A percentile compares a stretch with the other conserved stretches of the same genome.
Conservation (phyloP, 345 rosid genomes). For the Euphorbia tirucalli region DNA sequence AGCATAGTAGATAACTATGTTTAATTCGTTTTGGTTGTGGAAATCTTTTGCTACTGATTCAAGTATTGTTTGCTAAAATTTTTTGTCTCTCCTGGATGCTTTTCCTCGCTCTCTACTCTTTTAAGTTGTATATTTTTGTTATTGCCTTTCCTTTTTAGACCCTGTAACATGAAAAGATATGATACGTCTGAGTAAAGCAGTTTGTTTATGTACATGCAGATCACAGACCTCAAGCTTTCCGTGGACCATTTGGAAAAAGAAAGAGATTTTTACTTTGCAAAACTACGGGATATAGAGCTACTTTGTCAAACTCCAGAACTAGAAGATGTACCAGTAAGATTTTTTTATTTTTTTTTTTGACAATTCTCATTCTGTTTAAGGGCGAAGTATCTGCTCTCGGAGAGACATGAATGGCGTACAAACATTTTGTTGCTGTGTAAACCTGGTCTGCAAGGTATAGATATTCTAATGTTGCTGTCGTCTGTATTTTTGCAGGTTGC, state of each 20-base stretch:
- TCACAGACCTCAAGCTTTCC: conserved; percentile 69
- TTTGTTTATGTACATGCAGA: conserved; percentile 34
- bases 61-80: neutral
- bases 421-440: neutral
- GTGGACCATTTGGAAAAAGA: conserved; percentile 81
- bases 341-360: too few relatives aligned
- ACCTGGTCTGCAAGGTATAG: too few relatives aligned
- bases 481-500: conserved; percentile 50
- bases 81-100: neutral
- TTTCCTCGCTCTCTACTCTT: neutral
- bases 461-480: neutral
- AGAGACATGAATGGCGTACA: neutral
- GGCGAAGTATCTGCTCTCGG: too few relatives aligned
- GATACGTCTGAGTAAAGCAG: neutral
- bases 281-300: conserved; percentile 79
- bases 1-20: neutral
- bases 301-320: conserved; percentile 74
- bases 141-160: neutral
- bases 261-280: conserved; percentile 88
- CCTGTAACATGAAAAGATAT: neutral
- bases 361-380: too few relatives aligned
- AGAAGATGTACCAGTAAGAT: conserved; percentile 65
- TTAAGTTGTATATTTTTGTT: neutral
- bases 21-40: too few relatives aligned
- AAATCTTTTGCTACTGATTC: neutral